Evolutionary conservation across 768 basidiomycete species (phyloP).

Genomic region (Pulveroboletus sp.): DNA sequence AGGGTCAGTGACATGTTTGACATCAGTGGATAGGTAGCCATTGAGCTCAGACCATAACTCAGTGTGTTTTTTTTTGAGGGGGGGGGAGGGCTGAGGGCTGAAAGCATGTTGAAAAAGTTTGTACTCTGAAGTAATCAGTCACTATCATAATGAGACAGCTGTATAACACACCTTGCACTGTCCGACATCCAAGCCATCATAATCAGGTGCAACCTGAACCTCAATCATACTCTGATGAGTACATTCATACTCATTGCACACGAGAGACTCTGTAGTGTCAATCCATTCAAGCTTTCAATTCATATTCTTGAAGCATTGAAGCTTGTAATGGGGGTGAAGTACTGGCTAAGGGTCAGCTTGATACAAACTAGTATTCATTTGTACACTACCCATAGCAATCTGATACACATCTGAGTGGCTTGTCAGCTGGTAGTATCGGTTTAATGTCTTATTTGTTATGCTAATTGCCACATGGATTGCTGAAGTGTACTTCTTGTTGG

Average conservation of each 20-base stretch:
- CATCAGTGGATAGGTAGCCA: not conserved
- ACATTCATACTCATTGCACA: not conserved
- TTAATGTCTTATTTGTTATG: not conserved
- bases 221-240: not conserved
- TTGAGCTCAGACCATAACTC: not conserved
- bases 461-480: not conserved
- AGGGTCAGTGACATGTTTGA: not conserved
- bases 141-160: not conserved
- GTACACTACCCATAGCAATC: not conserved
- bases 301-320: not conserved
- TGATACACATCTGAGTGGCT: not conserved
- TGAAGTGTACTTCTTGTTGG: not conserved
- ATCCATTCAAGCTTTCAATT: not conserved
- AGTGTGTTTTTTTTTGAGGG: not conserved
- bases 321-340: not conserved
- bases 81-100: not conserved
- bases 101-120: not conserved
- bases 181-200: no score
- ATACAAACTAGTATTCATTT: no score
- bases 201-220: no score
- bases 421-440: not conserved
- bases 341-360: not conserved
- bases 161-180: not conserved
- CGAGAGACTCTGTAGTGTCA: not conserved
- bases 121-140: no score